Base-by-base conservation (phyloP, 768 basidiomycete genomes). In the Baorangia bicolor region DNA sequence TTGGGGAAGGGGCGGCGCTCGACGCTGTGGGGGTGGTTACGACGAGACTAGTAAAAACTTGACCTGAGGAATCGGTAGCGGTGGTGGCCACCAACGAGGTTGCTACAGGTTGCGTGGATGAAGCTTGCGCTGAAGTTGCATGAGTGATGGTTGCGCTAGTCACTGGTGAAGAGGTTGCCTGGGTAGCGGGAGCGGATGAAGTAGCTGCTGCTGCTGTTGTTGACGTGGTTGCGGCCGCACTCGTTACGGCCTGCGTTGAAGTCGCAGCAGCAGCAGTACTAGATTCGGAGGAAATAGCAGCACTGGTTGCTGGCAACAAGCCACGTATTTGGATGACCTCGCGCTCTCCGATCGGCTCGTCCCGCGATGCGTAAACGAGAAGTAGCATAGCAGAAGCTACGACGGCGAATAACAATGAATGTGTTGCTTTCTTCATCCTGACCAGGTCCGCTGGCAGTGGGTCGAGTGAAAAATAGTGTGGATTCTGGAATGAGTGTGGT, bases 11-110 rank as follows among this genome's bases (percentile, higher is more conserved):
- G 5, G 70, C n/a, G 12, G 67, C 53, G 10, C 74, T 58, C 1
- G 77, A 37, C 27, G 62, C 14, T 2, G 63, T 18, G 3, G 71
- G 31, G 6, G 53, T 35, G 6, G 53, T 0, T 31, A 61, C 41
- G 37, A 71, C 2, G 7, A 55, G 25, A 34, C 66, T 66, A 13
- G 75, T 74, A 20, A 72, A 0, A 3, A 56, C 38, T 38, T 69
- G 48, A 31, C 78, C 78, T 8, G 49, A 52, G 0, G 72, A 9
- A 37, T 73, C 44, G 2, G 74, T 78, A 9, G 68, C 56, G 31
- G 61, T 58, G 20, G 70, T 64, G 25, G 53, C 53, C 9, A 62
- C 47, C 6, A 39, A 35, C 20, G 61, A 49, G 8, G 27, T 61
- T 28, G 30, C 37, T 31, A 44, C 37, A 8, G 38, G 16, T 12